A percentile compares a stretch with the other conserved stretches of the same genome.
These are phyloP conservation scores for Pochonia chlamydosporia DNA, from an alignment of 2,329 filamentous ascomycete species.

Conservation along the genomic window DNA sequence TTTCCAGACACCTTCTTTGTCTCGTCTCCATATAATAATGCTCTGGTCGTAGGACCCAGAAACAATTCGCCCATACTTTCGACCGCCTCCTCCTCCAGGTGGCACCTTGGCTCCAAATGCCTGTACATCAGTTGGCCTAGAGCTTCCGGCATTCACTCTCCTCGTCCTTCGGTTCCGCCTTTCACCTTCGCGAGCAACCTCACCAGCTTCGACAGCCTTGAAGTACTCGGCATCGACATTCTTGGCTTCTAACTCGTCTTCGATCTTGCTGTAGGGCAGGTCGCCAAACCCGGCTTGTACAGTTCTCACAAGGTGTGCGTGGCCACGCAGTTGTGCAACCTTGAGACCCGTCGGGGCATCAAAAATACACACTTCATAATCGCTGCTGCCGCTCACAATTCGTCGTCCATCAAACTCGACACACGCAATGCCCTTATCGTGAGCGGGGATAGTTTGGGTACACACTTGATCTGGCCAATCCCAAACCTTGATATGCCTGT, in stretches of 20 bases:
- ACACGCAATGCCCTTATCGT: constrained; percentile 93
- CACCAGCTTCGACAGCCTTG: constrained; percentile 47
- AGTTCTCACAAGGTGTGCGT: constrained; percentile 81
- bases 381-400: constrained; percentile 93
- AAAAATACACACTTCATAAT: constrained; percentile 93
- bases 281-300: constrained; percentile 95
- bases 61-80: constrained; percentile 87
- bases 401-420: constrained; percentile 92
- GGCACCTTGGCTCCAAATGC: constrained; percentile 82
- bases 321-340: constrained; percentile 79
- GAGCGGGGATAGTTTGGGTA: constrained; percentile 73
- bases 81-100: constrained; percentile 84
- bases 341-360: constrained; percentile 81
- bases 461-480: constrained; percentile 76
- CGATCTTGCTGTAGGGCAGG: constrained; percentile 69
- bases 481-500: constrained; percentile 92
- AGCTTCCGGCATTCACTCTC: constrained; percentile 64
- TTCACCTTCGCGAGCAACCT: constrained; percentile 31
- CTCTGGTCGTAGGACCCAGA: constrained; percentile 95
- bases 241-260: constrained; percentile 67
- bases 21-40: constrained; percentile 90
- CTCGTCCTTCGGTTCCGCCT: constrained; percentile 31
- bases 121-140: constrained; percentile 67
- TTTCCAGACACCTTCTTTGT: constrained; percentile 79
- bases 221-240: constrained; percentile 70